Percentiles rank a stretch among this genome's conserved stretches.
Conservation (phyloP, 495 filamentous ascomycete species). For the Penicillium ucsense region DNA sequence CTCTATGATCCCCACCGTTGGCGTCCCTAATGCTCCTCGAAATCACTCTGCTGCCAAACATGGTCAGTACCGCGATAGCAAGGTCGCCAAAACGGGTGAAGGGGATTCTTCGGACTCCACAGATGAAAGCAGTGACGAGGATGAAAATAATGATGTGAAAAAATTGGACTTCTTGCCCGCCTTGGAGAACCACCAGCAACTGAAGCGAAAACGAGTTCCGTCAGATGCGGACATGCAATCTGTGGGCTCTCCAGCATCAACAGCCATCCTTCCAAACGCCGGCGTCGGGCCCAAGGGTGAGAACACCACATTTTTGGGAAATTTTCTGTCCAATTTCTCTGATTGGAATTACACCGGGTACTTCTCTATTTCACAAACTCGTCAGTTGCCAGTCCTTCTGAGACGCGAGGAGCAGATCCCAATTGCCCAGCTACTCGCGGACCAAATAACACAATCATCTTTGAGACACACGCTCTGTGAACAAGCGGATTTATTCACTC, state of each 20-base stretch:
- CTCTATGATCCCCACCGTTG: slow-evolving; percentile 33
- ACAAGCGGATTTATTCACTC: slow-evolving; percentile 17
- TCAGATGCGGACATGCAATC: slow-evolving; percentile 27
- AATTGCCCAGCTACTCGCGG: slow-evolving; percentile 38
- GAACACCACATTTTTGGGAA: slow-evolving; percentile 32
- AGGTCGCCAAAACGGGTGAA: neutral
- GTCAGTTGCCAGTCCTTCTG: slow-evolving; percentile 22
- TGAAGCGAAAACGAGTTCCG: slow-evolving; percentile 34
- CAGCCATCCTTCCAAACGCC: slow-evolving; percentile 21
- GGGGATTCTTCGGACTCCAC: slow-evolving; percentile 20
- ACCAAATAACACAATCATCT: slow-evolving; percentile 41
- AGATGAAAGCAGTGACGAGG: slow-evolving; percentile 20
- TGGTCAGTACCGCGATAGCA: slow-evolving; percentile 1
- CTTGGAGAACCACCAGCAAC: neutral
- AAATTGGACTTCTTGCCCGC: too few relatives aligned
- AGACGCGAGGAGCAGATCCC: slow-evolving; percentile 32
- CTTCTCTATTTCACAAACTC: slow-evolving; percentile 29
- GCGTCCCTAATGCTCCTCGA: slow-evolving; percentile 24
- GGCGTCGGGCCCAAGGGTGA: slow-evolving; percentile 13
- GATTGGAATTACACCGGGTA: slow-evolving; percentile 37
- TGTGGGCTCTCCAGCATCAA: slow-evolving; percentile 10
- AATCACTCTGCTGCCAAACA: slow-evolving; percentile 3
- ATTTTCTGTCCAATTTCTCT: slow-evolving; percentile 36
- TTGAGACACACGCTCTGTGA: slow-evolving; percentile 29
- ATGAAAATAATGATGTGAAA: slow-evolving; percentile 11